Percentiles rank a stretch among this genome's conserved stretches.
Conservation (phyloP, 306 rosid species). For the Lathyrus tuberosus region DNA sequence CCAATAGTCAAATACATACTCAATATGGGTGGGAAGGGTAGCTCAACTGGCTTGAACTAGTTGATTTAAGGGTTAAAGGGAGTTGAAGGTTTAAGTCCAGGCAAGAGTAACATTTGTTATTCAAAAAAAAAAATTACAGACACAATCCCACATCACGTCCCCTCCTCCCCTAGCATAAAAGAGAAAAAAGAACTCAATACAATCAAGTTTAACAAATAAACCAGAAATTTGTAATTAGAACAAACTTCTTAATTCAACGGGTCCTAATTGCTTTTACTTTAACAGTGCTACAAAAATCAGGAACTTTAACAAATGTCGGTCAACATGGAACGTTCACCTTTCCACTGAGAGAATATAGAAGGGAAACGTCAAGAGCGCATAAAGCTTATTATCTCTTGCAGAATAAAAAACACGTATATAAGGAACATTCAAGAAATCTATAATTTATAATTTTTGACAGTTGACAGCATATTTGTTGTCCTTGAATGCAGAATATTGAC, state of each 20-base stretch:
- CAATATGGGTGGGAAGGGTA: neutral
- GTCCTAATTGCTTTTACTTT: neutral
- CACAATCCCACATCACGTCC: neutral
- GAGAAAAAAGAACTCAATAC: neutral
- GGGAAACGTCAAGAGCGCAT: neutral
- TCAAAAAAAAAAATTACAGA: neutral
- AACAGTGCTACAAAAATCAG: neutral
- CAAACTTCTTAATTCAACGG: neutral
- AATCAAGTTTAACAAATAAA: constrained; percentile 2
- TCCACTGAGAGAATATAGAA: constrained; percentile 21
- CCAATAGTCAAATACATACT: constrained; percentile 18
- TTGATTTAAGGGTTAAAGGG: too few relatives aligned
- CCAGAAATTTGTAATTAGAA: neutral
- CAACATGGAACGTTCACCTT: neutral
- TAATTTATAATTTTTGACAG: neutral
- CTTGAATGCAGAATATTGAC: constrained; percentile 20
- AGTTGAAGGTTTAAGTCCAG: too few relatives aligned
- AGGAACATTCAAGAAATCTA: constrained; percentile 9
- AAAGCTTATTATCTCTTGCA: constrained; percentile 5
- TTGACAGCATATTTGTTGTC: neutral
- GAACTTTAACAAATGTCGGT: constrained; percentile 2
- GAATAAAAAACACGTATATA: neutral
- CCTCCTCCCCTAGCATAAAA: neutral
- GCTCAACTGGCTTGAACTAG: too few relatives aligned
- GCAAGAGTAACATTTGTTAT: too few relatives aligned